These are phyloP conservation scores for Groenewaldozyma tartarivorans DNA, from an alignment of 805 yeast genomes.

Conservation along the genomic window DNA sequence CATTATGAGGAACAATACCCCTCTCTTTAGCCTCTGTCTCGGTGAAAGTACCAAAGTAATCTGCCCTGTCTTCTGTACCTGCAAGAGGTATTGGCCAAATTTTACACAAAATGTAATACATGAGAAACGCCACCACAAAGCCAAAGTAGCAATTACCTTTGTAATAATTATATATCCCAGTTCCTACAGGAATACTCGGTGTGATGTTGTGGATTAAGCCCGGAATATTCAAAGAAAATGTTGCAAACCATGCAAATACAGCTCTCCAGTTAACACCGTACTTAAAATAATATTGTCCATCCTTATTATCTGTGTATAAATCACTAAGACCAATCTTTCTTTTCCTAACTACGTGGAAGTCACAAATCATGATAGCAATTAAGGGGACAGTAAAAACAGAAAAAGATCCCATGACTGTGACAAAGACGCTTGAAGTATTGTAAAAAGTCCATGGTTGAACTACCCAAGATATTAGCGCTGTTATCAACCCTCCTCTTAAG, in stretches of 20 bases:
- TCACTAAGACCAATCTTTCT: slow-evolving; percentile 33
- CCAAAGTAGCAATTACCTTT: slow-evolving; percentile 11
- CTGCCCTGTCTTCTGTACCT: slow-evolving; percentile 26
- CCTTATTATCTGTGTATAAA: slow-evolving; percentile 26
- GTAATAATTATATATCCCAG: slow-evolving; percentile 56
- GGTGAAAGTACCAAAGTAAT: slow-evolving; percentile 24
- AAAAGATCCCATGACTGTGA: slow-evolving; percentile 29
- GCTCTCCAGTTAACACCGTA: slow-evolving; percentile 38
- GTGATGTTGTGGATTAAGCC: slow-evolving; percentile 18
- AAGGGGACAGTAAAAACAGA: slow-evolving; percentile 34
- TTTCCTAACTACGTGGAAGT: slow-evolving; percentile 32
- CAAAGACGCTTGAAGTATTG: slow-evolving; percentile 29
- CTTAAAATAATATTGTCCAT: slow-evolving; percentile 35
- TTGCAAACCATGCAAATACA: slow-evolving; percentile 29
- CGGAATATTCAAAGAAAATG: slow-evolving; percentile 21
- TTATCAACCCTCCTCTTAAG: slow-evolving; percentile 37
- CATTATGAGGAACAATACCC: background rate
- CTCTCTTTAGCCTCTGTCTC: background rate
- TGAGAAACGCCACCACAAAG: slow-evolving; percentile 20
- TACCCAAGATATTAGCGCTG: slow-evolving; percentile 26
- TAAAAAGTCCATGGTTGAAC: slow-evolving; percentile 35
- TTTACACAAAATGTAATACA: slow-evolving; percentile 18
- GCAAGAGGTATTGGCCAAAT: slow-evolving; percentile 22
- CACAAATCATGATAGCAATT: slow-evolving; percentile 31
- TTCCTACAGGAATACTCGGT: slow-evolving; percentile 39